A percentile compares a stretch with the other conserved stretches of the same genome.
Conservation (phyloP, 2,329 filamentous ascomycete species). For the Metarhizium humberi region DNA sequence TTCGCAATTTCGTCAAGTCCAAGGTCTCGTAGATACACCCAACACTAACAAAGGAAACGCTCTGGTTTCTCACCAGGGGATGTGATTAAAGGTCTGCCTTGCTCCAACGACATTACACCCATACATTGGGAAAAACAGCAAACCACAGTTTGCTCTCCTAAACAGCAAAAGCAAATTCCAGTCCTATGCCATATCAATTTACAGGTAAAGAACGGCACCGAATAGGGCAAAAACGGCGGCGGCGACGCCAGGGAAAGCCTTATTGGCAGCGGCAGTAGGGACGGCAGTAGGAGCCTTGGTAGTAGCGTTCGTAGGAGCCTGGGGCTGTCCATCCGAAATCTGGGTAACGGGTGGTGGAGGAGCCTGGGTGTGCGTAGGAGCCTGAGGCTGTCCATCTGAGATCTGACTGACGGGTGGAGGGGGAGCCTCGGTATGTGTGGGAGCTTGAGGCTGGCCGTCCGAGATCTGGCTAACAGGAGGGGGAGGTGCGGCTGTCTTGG, state of each 20-base stretch:
- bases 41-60: not conserved
- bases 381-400: conserved; percentile 37
- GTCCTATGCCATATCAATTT: not conserved
- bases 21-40: not conserved
- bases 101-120: not conserved
- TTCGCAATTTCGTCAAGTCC: conserved; percentile 1
- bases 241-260: conserved; percentile 5
- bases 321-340: conserved; percentile 21
- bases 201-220: conserved; percentile 12
- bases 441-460: conserved; percentile 39
- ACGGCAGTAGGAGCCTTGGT: conserved; percentile 9
- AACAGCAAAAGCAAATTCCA: not conserved
- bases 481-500: conserved; percentile 5
- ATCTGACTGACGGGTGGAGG: conserved; percentile 36
- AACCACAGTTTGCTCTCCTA: not conserved
- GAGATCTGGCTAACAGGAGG: conserved; percentile 29
- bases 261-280: conserved; percentile 6
- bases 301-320: conserved; percentile 13
- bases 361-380: conserved; percentile 33
- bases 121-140: not conserved
- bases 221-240: conserved; percentile 9
- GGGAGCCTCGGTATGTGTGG: conserved; percentile 31
- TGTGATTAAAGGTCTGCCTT: not conserved
- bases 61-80: not conserved
- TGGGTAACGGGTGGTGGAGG: conserved; percentile 20